Base-by-base conservation (phyloP, 2,329 filamentous ascomycete species). In the Fusarium sp. region DNA sequence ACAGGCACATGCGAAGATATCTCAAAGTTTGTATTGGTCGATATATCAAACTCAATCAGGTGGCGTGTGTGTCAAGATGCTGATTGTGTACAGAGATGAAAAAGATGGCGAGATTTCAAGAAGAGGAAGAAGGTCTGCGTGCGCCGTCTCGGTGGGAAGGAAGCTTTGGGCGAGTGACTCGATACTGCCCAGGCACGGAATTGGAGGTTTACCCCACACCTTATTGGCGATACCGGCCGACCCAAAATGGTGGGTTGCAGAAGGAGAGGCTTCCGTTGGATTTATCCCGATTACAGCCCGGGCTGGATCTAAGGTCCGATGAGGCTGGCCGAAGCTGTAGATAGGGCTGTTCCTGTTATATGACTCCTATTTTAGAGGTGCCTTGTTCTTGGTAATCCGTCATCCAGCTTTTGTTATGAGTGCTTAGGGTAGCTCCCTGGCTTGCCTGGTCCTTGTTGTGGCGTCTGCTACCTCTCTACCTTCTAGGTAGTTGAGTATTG, bases 1-100 rank as follows among this genome's bases (percentile, higher is more conserved):
- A 68, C 68, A 74, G 72, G 67, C 75, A 76, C 79, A 81, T 81
- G 74, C 77, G 70, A 69, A 23, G 45, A 20, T 46, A 23, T 45
- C 39, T 57, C 27, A 49, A 55, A 55, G 37, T 37, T 21, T 27
- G 21, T 46, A 11, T 21, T 48, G 29, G 42, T 31, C 46, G 25
- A 23, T 40, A 31, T 39, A 29, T 63, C 25, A n/a, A 49, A 46
- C 47, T 41, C 14, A 46, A 63, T 57, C 20, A 31, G 49, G 37
- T 61, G 47, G 58, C 54, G 41, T 63, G 14, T 35, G 13, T 25
- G 17, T 25, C 11, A 18, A 41, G 21, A 23, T 18, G 47, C 21
- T 42, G 13, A 6, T 41, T 18, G 45, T 13, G 11, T 20, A 23
- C 37, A 36, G 33, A 14, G 37, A 25, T 20, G 17, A n/a, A 21